Evolutionary conservation across 2,329 filamentous ascomycete genomes (phyloP), one percentile per base, ranked within the genome.

Genomic region (Alternaria ventricosa): DNA sequence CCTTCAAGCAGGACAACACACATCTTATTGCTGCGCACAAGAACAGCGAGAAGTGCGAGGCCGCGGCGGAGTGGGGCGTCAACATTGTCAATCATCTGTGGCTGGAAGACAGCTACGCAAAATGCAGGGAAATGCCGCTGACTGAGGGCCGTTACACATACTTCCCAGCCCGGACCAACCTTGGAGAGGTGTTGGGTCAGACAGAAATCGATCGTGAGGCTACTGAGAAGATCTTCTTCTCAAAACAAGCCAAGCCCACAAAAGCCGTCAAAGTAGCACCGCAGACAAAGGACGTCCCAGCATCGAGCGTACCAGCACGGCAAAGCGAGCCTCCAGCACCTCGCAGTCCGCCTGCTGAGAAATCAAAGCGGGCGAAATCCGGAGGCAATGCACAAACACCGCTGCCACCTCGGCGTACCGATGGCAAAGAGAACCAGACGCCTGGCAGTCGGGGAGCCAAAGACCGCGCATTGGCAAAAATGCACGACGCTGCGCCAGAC

Each of bases 31-130:
- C 95, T 0, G 96, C 96, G 5, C 92, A 97, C 71, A 89, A 90
- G 62, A 89, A 89, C 60, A 96, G 95, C 75, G 96, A 98, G 76
- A 99, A 99, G 80, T 97, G 92, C 78, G 90, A 91, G 41, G 96
- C 96, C 1, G 96, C 96, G 0, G 88, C 89, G 65, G 96, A 98
- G 81, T 99, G 96, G 96, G 91, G 91, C 57, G 90, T 98, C 58
- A 84, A 93, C 60, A 91, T 97, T 72, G 84, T 97, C 72, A 99
- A 98, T 78, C 96, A 99, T 77, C 85, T 99, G 1, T 99, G 96
- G 96, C 87, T 99, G 49, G 96, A 99, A 79, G 96, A 99, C 76
- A 96, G 94, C 80, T 99, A 98, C 76, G 93, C 95, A 2, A 93
- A 92, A 77, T 97, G 94, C 83, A 87, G 92, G 74, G 83, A 91